Evolutionary conservation across 306 rosid genomes (phyloP).

Genomic region (Cucurbita pepo): DNA sequence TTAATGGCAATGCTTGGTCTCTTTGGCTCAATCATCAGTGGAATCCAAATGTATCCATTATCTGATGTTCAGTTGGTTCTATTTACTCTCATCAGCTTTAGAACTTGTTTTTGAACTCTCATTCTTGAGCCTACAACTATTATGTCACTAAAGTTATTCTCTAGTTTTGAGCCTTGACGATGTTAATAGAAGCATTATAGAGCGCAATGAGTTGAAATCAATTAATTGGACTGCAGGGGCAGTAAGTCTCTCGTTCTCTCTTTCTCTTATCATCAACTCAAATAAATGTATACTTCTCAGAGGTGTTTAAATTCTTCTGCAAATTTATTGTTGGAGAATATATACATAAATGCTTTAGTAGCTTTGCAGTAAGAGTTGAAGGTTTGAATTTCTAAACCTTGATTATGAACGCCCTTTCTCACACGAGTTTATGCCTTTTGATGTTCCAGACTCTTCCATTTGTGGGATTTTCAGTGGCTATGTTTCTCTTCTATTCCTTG

Average conservation of each 20-base stretch:
- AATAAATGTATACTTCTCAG: not conserved
- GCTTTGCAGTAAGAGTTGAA: too few species aligned
- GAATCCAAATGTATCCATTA: slow-evolving; percentile 89
- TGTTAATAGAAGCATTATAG: slow-evolving; percentile 52
- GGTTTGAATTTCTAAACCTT: too few species aligned
- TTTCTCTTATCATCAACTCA: not conserved
- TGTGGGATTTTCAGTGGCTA: slow-evolving; percentile 69
- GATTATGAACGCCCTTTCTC: not conserved
- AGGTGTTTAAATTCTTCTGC: not conserved
- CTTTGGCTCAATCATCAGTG: slow-evolving; percentile 71
- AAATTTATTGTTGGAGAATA: not conserved
- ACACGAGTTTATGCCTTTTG: slow-evolving; percentile 8
- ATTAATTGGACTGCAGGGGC: slow-evolving; percentile 77
- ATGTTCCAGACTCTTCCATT: slow-evolving; percentile 76
- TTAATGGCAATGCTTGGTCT: slow-evolving; percentile 77
- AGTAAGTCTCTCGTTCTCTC: slow-evolving; percentile 18
- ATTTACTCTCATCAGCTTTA: not conserved
- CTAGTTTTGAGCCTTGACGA: slow-evolving; percentile 32
- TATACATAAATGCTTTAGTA: not conserved
- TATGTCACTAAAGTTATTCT: slow-evolving; percentile 4
- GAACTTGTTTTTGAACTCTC: not conserved
- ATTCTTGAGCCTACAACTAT: not conserved
- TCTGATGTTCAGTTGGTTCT: not conserved
- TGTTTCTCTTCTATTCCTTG: slow-evolving; percentile 84
- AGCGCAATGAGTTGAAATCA: slow-evolving; percentile 69